Conservation (phyloP, 2,329 filamentous ascomycete genomes). For the Cordyceps cateniannulata region DNA sequence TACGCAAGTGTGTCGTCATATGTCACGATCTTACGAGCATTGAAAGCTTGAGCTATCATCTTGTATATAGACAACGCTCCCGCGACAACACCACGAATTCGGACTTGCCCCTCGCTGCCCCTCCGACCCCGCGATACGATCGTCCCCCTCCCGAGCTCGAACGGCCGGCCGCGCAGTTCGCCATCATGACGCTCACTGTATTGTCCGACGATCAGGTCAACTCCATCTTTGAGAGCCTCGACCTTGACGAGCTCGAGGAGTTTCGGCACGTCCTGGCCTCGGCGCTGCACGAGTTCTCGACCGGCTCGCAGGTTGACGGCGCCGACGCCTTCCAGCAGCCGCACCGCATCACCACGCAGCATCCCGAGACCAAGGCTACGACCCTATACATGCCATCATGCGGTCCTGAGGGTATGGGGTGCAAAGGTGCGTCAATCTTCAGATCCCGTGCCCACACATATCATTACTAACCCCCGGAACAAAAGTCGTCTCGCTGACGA, state of each 20-base stretch:
- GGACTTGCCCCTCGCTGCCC: neutral
- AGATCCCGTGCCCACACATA: neutral
- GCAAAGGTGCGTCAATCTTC: slow-evolving; percentile 52
- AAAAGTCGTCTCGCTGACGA: slow-evolving; percentile 56
- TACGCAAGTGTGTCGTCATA: neutral
- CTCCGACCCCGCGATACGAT: slow-evolving; percentile 10
- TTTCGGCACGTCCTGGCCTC: slow-evolving; percentile 43
- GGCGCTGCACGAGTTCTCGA: slow-evolving; percentile 57
- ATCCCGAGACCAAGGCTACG: slow-evolving; percentile 43
- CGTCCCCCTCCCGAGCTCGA: no score
- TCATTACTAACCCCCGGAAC: neutral
- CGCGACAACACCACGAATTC: neutral
- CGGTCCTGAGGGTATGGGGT: slow-evolving; percentile 55
- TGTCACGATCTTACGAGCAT: no score
- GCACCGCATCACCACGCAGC: slow-evolving; percentile 42
- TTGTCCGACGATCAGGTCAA: slow-evolving; percentile 53
- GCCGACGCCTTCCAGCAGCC: slow-evolving; percentile 48
- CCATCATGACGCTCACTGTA: slow-evolving; percentile 50
- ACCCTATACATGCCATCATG: slow-evolving; percentile 72
- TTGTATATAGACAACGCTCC: neutral
- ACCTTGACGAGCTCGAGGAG: slow-evolving; percentile 42
- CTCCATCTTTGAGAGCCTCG: slow-evolving; percentile 47
- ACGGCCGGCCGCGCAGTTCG: neutral
- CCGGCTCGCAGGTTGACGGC: slow-evolving; percentile 39
- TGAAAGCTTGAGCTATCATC: neutral